Conservation (phyloP, 805 yeast genomes). For the Priceomyces carsonii region DNA sequence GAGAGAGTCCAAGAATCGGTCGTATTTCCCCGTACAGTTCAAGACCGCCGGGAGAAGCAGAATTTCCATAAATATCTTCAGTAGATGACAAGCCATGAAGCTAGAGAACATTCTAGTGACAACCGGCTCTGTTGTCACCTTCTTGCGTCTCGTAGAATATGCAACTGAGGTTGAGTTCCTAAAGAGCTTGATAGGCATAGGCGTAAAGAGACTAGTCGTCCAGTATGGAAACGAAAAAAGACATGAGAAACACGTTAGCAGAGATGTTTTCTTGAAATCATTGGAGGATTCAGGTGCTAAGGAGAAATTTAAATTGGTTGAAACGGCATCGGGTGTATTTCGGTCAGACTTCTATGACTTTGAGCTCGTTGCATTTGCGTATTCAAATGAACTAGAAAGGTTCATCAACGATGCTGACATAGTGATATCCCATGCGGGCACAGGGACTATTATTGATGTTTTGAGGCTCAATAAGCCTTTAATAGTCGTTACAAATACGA, state of each 20-base stretch:
- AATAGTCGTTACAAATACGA: constrained; percentile 68
- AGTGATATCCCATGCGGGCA: constrained; percentile 86
- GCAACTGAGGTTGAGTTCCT: constrained; percentile 36
- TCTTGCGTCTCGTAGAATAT: constrained; percentile 54
- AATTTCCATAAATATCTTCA: too few relatives aligned
- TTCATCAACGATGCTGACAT: constrained; percentile 51
- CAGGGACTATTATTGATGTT: constrained; percentile 88
- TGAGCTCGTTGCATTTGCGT: constrained; percentile 27
- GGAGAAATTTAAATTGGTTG: constrained; percentile 3
- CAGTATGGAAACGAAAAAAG: constrained; percentile 37
- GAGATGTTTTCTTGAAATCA: constrained; percentile 19
- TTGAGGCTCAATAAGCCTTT: constrained; percentile 56
- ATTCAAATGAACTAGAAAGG: constrained; percentile 22
- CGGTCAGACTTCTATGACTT: constrained; percentile 8
- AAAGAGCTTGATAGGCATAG: constrained; percentile 26
- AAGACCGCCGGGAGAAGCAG: too few relatives aligned
- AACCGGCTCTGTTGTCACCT: constrained; percentile 92
- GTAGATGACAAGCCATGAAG: too few relatives aligned
- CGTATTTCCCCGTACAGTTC: too few relatives aligned
- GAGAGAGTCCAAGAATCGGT: too few relatives aligned
- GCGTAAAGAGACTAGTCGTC: constrained; percentile 30
- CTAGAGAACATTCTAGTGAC: constrained; percentile 59
- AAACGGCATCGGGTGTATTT: constrained; percentile 1
- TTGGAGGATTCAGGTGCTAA: constrained; percentile 12
- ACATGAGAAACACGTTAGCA: constrained; percentile 22